Percentiles rank a stretch among this genome's conserved stretches.
Evolutionary conservation across 2,329 filamentous ascomycete genomes (phyloP).

Genomic region (Epichloe gansuensis): DNA sequence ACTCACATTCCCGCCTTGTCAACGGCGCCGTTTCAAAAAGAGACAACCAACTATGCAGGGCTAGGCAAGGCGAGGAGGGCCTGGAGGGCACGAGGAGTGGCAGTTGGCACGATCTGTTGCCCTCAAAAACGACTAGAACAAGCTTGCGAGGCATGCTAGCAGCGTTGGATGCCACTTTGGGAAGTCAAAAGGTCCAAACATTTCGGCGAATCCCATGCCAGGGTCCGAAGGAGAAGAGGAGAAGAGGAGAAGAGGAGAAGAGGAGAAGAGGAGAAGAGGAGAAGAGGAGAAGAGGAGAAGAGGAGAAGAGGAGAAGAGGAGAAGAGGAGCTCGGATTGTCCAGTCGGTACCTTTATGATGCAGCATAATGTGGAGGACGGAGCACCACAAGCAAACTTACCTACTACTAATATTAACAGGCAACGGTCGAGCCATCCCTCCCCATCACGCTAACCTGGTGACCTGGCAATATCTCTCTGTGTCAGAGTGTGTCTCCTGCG

Average conservation of each 20-base stretch:
- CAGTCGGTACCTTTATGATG: constrained; percentile 7
- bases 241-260: background rate
- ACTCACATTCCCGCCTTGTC: background rate
- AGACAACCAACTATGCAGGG: background rate
- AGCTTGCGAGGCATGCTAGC: background rate
- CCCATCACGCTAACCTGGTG: constrained; percentile 1
- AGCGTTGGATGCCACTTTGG: background rate
- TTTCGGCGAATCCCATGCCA: background rate
- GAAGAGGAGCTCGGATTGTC: background rate
- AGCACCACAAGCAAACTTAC: constrained; percentile 4
- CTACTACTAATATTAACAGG: constrained; percentile 1
- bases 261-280: background rate
- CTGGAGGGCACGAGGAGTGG: background rate
- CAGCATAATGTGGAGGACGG: background rate
- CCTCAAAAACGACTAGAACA: background rate
- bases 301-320: background rate
- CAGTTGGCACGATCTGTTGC: background rate
- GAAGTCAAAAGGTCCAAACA: background rate
- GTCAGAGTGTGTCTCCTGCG: constrained; percentile 1
- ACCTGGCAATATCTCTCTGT: background rate
- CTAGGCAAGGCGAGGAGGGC: background rate
- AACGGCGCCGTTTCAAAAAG: background rate
- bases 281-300: background rate
- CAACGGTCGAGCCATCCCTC: constrained; percentile 2
- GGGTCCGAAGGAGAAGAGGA: background rate